Conservation (phyloP, 345 rosid genomes). For the Salix suchowensis region DNA sequence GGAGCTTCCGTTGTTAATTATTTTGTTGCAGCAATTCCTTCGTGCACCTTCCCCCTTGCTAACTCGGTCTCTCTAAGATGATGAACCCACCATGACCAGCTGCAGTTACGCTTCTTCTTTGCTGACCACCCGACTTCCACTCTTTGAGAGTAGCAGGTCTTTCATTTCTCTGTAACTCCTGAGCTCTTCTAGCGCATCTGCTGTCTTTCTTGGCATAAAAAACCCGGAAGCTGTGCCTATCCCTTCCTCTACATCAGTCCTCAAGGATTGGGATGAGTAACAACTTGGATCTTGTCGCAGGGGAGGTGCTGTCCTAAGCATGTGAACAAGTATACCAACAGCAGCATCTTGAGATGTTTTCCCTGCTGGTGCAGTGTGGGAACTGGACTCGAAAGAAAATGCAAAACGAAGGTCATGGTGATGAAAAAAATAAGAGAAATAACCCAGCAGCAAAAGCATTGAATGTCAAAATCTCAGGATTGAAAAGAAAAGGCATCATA, state of each 20-base stretch:
- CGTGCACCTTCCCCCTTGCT: neutral
- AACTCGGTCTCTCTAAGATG: neutral
- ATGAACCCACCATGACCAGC: neutral
- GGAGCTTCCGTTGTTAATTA: neutral
- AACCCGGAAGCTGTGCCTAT: constrained; percentile 59
- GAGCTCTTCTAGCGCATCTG: constrained; percentile 84
- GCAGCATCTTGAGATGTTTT: constrained; percentile 80
- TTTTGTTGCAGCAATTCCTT: neutral
- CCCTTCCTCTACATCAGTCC: constrained; percentile 44
- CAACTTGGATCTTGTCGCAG: constrained; percentile 69
- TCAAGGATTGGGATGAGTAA: constrained; percentile 47
- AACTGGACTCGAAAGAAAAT: constrained; percentile 18
- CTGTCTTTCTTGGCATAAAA: constrained; percentile 59
- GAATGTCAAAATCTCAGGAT: neutral
- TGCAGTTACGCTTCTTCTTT: constrained; percentile 27
- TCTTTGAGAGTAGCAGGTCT: constrained; percentile 70
- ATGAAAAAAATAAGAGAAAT: neutral
- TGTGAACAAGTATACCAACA: constrained; percentile 77
- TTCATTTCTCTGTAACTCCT: constrained; percentile 72
- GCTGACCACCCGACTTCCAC: constrained; percentile 46
- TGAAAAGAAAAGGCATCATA: neutral
- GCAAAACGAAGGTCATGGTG: neutral
- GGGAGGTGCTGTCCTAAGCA: constrained; percentile 78
- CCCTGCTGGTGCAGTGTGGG: constrained; percentile 41
- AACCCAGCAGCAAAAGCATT: neutral